Evolutionary conservation across 768 basidiomycete species (phyloP), one percentile per base, ranked within the genome.

Genomic region (Pleurotus tuber-regium): DNA sequence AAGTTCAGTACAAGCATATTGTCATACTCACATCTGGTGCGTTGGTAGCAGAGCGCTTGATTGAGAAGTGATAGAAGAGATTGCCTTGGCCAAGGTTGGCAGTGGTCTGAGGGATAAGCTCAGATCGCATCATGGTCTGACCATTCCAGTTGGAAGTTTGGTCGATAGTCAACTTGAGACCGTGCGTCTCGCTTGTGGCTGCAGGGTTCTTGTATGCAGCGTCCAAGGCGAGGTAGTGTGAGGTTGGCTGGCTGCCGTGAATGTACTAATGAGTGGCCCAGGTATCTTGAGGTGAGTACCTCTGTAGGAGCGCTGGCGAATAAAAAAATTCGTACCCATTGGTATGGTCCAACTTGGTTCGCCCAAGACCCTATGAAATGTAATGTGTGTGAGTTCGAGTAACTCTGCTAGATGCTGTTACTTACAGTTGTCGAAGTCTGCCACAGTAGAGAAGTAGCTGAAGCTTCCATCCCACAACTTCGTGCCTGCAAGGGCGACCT

Each of bases 61-160:
- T 60, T 1, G 80, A 82, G 68, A 84, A 84, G 66, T 84, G 83
- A 64, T 84, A 84, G 68, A 74, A 84, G 50, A 82, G 61, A 51
- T 80, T 75, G 0, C 82, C 82, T 10, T 73, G 68, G 2, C 83
- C 81, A 19, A 85, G 66, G 63, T 83, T 84, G 43, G 70, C 63
- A 10, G 68, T 70, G 23, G 80, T 82, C 62, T 70, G 71, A 53
- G 65, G 67, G 61, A 75, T 73, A 21, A 77, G 59, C 54, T 76
- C 74, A 6, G 69, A 67, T 28, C 77, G 59, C 61, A 76, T 71
- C 66, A 79, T 72, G 4, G 46, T 48, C 55, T 79, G 71, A 4
- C 73, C 74, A 59, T 83, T 82, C 81, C 82, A 83, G 26, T 69
- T 75, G 2, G 80, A 70, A 4, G 74, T 77, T 4, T 69, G 65